Base-by-base conservation (phyloP, 2,329 filamentous ascomycete genomes). In the Emmonsia crescens region DNA sequence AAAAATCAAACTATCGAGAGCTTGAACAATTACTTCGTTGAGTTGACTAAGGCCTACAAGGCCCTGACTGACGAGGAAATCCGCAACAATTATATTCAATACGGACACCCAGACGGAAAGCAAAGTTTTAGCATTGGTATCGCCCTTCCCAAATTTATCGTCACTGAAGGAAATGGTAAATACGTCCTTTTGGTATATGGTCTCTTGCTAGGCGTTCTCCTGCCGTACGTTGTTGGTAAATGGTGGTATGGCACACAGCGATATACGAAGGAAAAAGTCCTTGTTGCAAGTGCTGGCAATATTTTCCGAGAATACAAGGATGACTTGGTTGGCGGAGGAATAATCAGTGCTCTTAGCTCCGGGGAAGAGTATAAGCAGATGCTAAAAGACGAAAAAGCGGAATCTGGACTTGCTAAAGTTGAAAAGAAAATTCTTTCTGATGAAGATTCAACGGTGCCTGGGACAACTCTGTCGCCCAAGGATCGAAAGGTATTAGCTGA, bases 201-300 rank as follows among this genome's bases (percentile, higher is more conserved):
- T 44, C 76, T 88, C 40, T 82, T 97, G 46, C 85, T 99, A 59
- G 94, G 93, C 61, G 89, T 97, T 64, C 79, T 96, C 63, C 80
- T 99, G 59, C 94, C 94, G 2, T 99, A 95, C 74, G 80, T 94
- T 56, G 93, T 99, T 61, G 94, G 94, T 56, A 91, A 89, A 63
- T 99, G 94, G 94, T 99, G 94, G 94, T 99, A 99, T 73, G 94
- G 95, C 64, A 95, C 91, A 40, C 93, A 96, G 75, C 85, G 87
- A 69, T 85, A 89, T 76, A 97, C 94, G 44, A 95, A 93, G 78
- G 95, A 99, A 76, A 91, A 90, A 68, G 89, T 97, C 31, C 81
- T 96, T 61, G 88, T 96, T 73, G 90, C 94, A 72, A 96, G 89
- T 75, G 92, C 95, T 68, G 95, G 95, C 75, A 92, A 91, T 67